Percentiles rank a stretch among this genome's conserved stretches.
Evolutionary conservation across 257 asterid species (phyloP).

Genomic region (Solanum pimpinellifolium): DNA sequence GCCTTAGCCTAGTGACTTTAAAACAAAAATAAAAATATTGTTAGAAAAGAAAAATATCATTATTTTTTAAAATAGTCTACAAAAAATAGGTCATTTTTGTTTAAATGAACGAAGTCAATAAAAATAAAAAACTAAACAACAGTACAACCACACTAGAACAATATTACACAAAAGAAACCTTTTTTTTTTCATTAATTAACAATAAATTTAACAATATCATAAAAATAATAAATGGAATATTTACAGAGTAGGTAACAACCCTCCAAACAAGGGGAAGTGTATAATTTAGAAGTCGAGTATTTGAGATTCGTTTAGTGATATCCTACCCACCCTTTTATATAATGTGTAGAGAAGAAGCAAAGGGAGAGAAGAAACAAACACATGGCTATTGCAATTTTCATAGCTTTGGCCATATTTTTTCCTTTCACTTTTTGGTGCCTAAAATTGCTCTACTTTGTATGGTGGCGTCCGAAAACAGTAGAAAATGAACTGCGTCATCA

Average conservation of each 20-base stretch:
- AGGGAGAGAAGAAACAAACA: not conserved
- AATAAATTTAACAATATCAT: too few species aligned
- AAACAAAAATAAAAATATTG: too few species aligned
- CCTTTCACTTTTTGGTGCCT: not conserved
- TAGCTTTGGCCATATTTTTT: not conserved
- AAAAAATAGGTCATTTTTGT: too few species aligned
- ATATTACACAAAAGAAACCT: too few species aligned
- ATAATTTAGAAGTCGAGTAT: not conserved
- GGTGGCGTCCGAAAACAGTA: conserved; percentile 20
- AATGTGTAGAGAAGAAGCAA: not conserved
- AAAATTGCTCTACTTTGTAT: not conserved
- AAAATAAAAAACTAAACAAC: too few species aligned
- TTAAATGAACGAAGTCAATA: too few species aligned
- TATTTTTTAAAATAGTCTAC: too few species aligned
- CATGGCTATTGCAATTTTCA: not conserved
- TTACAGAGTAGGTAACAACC: not conserved
- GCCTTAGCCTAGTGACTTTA: too few species aligned
- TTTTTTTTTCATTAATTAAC: too few species aligned
- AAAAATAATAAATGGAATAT: too few species aligned
- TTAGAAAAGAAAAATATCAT: too few species aligned
- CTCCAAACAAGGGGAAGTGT: not conserved
- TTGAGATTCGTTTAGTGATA: not conserved
- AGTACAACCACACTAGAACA: too few species aligned
- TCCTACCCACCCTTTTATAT: not conserved
- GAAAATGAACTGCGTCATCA: conserved; percentile 3